phyloP scores from a whole-genome alignment of 352 stramenopile species.

The Phytophthora constricta region DNA sequence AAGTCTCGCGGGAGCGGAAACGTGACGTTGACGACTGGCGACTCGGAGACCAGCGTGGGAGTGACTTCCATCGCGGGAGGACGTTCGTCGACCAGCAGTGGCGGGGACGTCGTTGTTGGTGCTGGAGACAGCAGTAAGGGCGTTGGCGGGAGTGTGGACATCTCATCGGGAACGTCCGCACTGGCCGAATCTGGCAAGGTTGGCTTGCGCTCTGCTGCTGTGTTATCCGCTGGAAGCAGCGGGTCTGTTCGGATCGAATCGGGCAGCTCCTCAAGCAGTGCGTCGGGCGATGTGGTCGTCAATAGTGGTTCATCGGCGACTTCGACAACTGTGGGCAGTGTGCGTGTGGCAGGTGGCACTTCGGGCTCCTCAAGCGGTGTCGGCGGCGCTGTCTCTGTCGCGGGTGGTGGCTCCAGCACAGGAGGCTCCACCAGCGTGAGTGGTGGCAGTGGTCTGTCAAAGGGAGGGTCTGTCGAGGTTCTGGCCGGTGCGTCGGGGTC shows the following conservation, averaged over 20 bases:
- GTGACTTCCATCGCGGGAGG: slow-evolving; percentile 26
- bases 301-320: slow-evolving; percentile 21
- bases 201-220: slow-evolving; percentile 20
- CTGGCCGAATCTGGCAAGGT: slow-evolving; percentile 22
- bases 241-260: slow-evolving; percentile 24
- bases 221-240: slow-evolving; percentile 23
- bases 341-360: slow-evolving; percentile 16
- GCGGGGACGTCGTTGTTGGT: slow-evolving; percentile 22
- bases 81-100: slow-evolving; percentile 21
- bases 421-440: slow-evolving; percentile 20
- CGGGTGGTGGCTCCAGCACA: slow-evolving; percentile 23
- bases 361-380: slow-evolving; percentile 18
- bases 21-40: slow-evolving; percentile 24
- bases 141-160: slow-evolving; percentile 23
- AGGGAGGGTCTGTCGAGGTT: slow-evolving; percentile 39
- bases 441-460: slow-evolving; percentile 29
- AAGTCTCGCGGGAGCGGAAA: slow-evolving; percentile 30
- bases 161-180: slow-evolving; percentile 28
- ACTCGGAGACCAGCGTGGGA: slow-evolving; percentile 27
- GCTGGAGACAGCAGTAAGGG: slow-evolving; percentile 22
- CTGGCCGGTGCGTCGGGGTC: slow-evolving; percentile 10
- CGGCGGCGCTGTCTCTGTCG: slow-evolving; percentile 16
- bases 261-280: slow-evolving; percentile 14
- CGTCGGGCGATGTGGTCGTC: slow-evolving; percentile 22
- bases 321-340: slow-evolving; percentile 15